phyloP scores from a whole-genome alignment of 345 rosid species.

The Mangifera indica region DNA sequence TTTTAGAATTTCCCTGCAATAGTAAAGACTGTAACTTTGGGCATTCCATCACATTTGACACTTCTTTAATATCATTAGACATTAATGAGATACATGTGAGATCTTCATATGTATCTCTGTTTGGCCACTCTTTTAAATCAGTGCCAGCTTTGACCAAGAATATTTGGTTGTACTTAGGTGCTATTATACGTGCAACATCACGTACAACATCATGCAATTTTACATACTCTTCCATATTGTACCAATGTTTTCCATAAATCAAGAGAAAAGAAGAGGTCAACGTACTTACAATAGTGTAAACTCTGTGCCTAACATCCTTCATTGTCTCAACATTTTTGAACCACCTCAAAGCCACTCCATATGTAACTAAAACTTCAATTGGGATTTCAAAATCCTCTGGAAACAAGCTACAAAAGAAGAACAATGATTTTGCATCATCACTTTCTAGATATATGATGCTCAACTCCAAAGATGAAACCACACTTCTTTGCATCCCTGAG shows the following conservation, averaged over 20 bases:
- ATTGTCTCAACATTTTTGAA: no score
- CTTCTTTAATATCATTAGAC: not conserved
- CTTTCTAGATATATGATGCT: not conserved
- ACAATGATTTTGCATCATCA: not conserved
- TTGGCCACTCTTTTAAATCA: not conserved
- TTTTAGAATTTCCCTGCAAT: not conserved
- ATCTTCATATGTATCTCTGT: not conserved
- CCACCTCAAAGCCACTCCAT: no score
- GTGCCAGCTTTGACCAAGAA: not conserved
- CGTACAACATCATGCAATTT: not conserved
- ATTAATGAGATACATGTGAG: conserved; percentile 3
- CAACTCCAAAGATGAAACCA: not conserved
- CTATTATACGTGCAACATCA: not conserved
- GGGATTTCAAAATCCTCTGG: not conserved
- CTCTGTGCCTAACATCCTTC: no score
- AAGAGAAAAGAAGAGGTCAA: not conserved
- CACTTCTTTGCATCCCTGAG: not conserved
- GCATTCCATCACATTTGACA: not conserved
- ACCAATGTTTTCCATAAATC: not conserved
- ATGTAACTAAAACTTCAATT: no score
- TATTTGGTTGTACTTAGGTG: not conserved
- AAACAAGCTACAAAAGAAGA: not conserved
- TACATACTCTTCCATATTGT: not conserved
- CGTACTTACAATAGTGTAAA: not conserved
- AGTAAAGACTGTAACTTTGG: conserved; percentile 8